These are phyloP conservation scores for Persicaria tinctoria DNA, from an alignment of 148 eudicot genomes.

Conservation along the genomic window DNA sequence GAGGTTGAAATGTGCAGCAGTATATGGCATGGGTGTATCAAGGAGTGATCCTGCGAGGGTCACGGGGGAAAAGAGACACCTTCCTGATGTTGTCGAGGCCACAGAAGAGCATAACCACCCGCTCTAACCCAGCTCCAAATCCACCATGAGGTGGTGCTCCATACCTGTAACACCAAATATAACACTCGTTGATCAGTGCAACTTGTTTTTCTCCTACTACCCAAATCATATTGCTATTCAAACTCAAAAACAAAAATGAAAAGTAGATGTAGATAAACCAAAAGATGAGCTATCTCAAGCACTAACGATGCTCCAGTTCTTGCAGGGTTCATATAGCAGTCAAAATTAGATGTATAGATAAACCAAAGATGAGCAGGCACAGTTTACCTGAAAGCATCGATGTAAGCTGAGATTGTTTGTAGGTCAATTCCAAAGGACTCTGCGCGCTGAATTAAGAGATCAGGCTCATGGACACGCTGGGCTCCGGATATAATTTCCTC, in stretches of 20 bases:
- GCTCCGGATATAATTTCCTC: slow-evolving; percentile 99
- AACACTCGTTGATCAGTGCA: not conserved
- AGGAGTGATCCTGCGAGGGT: slow-evolving; percentile 63
- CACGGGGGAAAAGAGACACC: slow-evolving; percentile 70
- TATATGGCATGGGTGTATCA: slow-evolving; percentile 14
- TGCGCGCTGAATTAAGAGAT: slow-evolving; percentile 51
- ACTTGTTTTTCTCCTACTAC: not conserved
- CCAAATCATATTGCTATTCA: not conserved
- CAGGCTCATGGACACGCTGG: slow-evolving; percentile 84
- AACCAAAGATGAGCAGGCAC: not conserved
- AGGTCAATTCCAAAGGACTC: slow-evolving; percentile 61
- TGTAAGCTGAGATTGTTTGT: slow-evolving; percentile 54
- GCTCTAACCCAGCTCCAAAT: slow-evolving; percentile 91
- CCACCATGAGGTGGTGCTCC: slow-evolving; percentile 99
- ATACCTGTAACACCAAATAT: slow-evolving; percentile 34
- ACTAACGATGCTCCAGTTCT: no score
- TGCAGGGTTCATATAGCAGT: not conserved
- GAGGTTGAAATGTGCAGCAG: not conserved
- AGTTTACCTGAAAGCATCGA: slow-evolving; percentile 73
- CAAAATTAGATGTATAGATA: not conserved
- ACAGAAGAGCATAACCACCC: slow-evolving; percentile 90
- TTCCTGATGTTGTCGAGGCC: slow-evolving; percentile 73
- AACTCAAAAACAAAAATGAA: no score
- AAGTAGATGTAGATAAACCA: no score
- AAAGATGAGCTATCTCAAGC: no score